phyloP scores from a whole-genome alignment of 768 basidiomycete species.

The Dentipellis sp. region DNA sequence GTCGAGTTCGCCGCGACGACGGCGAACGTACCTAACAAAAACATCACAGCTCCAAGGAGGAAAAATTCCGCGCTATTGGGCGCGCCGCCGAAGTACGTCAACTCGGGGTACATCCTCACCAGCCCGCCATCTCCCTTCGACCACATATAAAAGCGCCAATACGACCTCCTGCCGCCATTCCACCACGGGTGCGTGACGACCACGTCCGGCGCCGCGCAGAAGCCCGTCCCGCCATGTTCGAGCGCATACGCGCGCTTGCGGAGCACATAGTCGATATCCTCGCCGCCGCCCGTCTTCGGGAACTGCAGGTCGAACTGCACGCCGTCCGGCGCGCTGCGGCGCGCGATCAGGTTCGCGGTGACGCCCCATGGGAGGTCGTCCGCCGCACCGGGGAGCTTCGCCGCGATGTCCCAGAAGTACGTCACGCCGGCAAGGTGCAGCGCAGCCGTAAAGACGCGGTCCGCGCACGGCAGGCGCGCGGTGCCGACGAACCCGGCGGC shows the following conservation, averaged over 20 bases:
- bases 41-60: constrained; percentile 18
- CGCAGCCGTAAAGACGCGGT: constrained; percentile 41
- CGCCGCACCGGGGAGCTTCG: constrained; percentile 37
- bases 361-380: constrained; percentile 43
- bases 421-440: constrained; percentile 48
- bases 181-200: constrained; percentile 52
- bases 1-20: constrained; percentile 10
- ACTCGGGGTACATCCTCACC: constrained; percentile 36
- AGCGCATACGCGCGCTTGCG: constrained; percentile 33
- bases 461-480: constrained; percentile 37
- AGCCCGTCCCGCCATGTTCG: constrained; percentile 27
- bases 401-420: constrained; percentile 54
- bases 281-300: constrained; percentile 57
- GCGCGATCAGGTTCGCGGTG: constrained; percentile 47
- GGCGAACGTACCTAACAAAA: constrained; percentile 8
- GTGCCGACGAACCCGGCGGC: constrained; percentile 50
- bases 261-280: constrained; percentile 54
- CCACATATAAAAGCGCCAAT: constrained; percentile 52
- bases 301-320: constrained; percentile 38
- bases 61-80: constrained; percentile 43
- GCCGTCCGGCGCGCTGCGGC: constrained; percentile 34
- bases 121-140: constrained; percentile 47
- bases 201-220: constrained; percentile 38
- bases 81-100: constrained; percentile 33
- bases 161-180: constrained; percentile 34